phyloP scores from a whole-genome alignment of 345 rosid species.

The Toxicodendron radicans region DNA sequence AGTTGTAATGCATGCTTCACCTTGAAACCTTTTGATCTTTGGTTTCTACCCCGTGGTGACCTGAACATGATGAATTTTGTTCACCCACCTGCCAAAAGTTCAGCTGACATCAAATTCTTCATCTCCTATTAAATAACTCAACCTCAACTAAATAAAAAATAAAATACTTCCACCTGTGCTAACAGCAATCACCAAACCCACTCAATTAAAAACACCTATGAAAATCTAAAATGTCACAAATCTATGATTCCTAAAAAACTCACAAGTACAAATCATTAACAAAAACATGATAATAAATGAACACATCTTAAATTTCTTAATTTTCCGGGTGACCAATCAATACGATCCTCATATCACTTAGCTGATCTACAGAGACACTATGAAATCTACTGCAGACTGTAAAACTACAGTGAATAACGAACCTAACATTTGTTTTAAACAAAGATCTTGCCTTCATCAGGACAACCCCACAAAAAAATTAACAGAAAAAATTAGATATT shows the following conservation, averaged over 20 bases:
- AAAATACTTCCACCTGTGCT: background rate
- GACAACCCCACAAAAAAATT: background rate
- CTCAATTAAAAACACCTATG: background rate
- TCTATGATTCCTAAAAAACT: constrained; percentile 7
- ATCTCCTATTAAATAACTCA: background rate
- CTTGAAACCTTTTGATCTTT: constrained; percentile 73
- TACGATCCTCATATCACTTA: background rate
- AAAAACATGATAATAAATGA: background rate
- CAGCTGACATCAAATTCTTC: constrained; percentile 13
- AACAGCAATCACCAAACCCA: background rate
- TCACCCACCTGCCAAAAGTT: constrained; percentile 11
- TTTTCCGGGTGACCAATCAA: background rate
- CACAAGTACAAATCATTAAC: background rate
- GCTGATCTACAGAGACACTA: background rate
- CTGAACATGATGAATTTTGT: constrained; percentile 50
- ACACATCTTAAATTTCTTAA: background rate
- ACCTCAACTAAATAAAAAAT: background rate
- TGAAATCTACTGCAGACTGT: background rate
- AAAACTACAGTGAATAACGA: background rate
- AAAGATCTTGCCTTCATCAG: background rate
- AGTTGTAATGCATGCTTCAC: constrained; percentile 85
- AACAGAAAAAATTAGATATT: background rate
- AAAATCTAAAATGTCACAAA: background rate
- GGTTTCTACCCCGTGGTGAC: constrained; percentile 64
- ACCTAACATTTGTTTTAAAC: background rate